phyloP scores from a whole-genome alignment of 169 alveolate species.

The Toxoplasma gondii region DNA sequence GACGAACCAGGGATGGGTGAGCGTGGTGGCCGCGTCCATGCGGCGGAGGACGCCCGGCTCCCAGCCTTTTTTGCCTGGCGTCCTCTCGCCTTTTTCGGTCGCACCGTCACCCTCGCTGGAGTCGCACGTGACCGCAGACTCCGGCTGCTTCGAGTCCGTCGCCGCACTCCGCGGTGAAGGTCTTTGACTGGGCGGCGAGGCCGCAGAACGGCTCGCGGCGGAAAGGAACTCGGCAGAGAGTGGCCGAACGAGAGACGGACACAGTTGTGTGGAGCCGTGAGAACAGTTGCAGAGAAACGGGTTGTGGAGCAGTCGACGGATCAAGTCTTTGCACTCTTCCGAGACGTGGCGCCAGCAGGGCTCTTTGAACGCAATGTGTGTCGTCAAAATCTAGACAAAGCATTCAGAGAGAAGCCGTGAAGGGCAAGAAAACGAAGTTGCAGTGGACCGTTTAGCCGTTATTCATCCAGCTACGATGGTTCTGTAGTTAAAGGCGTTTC shows the following conservation, averaged over 20 bases:
- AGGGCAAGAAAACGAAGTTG: no score
- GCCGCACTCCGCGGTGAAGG: no score
- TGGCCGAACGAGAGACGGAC: background rate
- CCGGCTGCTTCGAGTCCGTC: no score
- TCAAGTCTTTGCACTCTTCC: conserved; percentile 69
- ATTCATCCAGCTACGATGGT: no score
- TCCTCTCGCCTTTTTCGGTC: background rate
- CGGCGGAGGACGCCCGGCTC: conserved; percentile 1
- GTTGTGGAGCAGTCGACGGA: conserved; percentile 69
- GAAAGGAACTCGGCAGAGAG: background rate
- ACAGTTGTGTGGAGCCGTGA: background rate
- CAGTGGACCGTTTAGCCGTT: no score
- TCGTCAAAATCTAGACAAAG: conserved; percentile 34
- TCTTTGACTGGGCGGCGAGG: no score
- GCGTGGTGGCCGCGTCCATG: conserved; percentile 36
- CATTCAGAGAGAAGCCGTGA: background rate
- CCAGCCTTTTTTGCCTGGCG: background rate
- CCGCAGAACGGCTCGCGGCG: background rate
- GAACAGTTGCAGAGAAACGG: background rate
- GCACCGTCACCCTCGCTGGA: background rate
- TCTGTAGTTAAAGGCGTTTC: no score
- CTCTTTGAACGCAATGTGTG: conserved; percentile 39
- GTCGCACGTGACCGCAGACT: no score
- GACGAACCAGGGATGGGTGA: conserved; percentile 35
- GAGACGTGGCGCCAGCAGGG: conserved; percentile 55